Conservation (phyloP, 768 basidiomycete species). For the Ephemerocybe angulata region DNA sequence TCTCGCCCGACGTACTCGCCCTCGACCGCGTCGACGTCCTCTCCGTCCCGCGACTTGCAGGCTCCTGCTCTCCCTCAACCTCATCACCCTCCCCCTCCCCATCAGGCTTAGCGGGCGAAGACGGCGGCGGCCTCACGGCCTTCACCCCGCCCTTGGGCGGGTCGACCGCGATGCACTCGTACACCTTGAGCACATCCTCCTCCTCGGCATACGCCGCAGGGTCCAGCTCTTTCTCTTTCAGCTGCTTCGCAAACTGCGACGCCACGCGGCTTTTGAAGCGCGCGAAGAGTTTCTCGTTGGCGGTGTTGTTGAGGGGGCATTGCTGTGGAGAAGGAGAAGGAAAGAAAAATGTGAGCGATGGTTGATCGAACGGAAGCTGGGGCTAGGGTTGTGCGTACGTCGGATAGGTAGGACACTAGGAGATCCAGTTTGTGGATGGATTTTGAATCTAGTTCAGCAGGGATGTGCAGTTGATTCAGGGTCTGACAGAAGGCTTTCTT, state of each 20-base stretch:
- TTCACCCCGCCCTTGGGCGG: conserved; percentile 8
- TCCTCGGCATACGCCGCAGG: conserved; percentile 32
- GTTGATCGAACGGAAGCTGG: neutral
- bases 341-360: conserved; percentile 3
- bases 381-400: conserved; percentile 32
- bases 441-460: conserved; percentile 31
- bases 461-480: conserved; percentile 56
- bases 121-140: neutral
- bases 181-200: conserved; percentile 22
- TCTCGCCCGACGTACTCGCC: neutral
- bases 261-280: conserved; percentile 48
- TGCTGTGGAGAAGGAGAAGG: conserved; percentile 36
- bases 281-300: conserved; percentile 50
- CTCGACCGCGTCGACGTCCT: neutral
- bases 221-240: conserved; percentile 38
- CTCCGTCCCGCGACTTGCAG: neutral
- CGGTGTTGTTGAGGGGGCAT: conserved; percentile 53
- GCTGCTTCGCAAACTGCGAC: conserved; percentile 39
- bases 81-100: too few species aligned
- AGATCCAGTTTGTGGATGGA: conserved; percentile 46
- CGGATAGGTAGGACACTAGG: conserved; percentile 47
- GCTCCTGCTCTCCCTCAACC: neutral
- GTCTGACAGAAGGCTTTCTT: conserved; percentile 63
- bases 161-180: conserved; percentile 13
- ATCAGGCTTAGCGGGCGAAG: too few species aligned